Evolutionary conservation across 1,284 basidiomycete genomes (phyloP).

Genomic region (Takashimella tepidaria): DNA sequence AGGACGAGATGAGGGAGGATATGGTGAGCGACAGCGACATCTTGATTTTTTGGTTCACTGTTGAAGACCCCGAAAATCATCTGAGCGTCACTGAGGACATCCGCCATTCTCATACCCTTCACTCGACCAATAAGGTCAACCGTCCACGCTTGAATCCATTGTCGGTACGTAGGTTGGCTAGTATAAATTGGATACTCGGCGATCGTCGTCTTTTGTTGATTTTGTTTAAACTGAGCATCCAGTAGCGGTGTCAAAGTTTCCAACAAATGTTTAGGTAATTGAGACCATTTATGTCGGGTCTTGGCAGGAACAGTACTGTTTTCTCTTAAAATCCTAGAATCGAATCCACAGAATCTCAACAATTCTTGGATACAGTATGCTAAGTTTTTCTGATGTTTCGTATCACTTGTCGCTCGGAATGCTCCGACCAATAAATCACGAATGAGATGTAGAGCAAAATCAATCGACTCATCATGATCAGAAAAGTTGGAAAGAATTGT

Average conservation of each 20-base stretch:
- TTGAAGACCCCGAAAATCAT: conserved; percentile 76
- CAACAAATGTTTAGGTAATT: conserved; percentile 73
- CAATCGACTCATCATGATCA: conserved; percentile 69
- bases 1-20: conserved; percentile 89
- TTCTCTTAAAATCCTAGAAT: conserved; percentile 49
- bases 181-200: conserved; percentile 65
- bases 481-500: conserved; percentile 77
- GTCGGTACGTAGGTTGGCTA: conserved; percentile 72
- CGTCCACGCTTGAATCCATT: conserved; percentile 94
- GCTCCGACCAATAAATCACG: conserved; percentile 82
- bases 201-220: conserved; percentile 44
- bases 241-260: conserved; percentile 88
- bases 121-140: conserved; percentile 70
- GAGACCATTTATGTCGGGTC: conserved; percentile 66
- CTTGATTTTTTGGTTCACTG: conserved; percentile 75
- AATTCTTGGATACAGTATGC: conserved; percentile 93
- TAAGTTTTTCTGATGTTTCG: conserved; percentile 82
- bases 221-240: conserved; percentile 60
- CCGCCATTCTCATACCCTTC: conserved; percentile 14
- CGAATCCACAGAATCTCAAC: conserved; percentile 82
- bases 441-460: conserved; percentile 83
- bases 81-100: conserved; percentile 25
- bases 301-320: conserved; percentile 57
- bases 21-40: conserved; percentile 84
- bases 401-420: conserved; percentile 89